Base-by-base conservation (phyloP, 2,329 filamentous ascomycete species). In the Pyricularia pennisetigena region DNA sequence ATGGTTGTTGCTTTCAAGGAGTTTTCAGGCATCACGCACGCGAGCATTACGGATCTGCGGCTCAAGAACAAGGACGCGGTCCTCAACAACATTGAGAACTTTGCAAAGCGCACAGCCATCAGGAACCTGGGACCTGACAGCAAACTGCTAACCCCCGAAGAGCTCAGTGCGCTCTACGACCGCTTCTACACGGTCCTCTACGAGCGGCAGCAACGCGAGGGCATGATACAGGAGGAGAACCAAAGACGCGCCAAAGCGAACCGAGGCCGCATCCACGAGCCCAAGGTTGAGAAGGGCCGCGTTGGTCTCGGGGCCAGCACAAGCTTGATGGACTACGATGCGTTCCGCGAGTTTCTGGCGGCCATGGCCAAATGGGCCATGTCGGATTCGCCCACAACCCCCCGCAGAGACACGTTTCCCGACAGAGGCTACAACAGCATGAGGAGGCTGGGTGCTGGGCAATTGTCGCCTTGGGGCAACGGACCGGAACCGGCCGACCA, bases 1-100 rank as follows among this genome's bases (percentile, higher is more conserved):
- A 98, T 99, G 94, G 95, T 99, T 3, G 95, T 98, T 24, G 95
- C 95, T 0, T 99, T 99, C 81, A 98, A 97, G 73, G 95, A 99
- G 75, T 99, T 99, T 75, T 91, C 94, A 0, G 92, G 90, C 59
- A 97, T 99, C 72, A 99, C 95, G 0, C 94, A 99, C 76, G 90
- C 88, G 75, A 97, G 90, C 66, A 94, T 99, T 70, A 91, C 90
- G 0, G 95, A 98, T 72, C 85, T 96, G 75, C 89, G 95, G 26
- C 84, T 91, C 59, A 97, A 94, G 79, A 96, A 98, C 79, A 98
- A 98, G 79, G 92, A 95, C 75, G 90, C 91, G 0, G 95, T 99
- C 35, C 83, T 99, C 68, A 93, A 93, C 77, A 97, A 94, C 72
- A 98, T 99, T 74, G 95, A 98, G 80, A 97, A 88, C 73, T 99